Conservation (phyloP, 805 yeast species). For the Saccharomyces mikatae region DNA sequence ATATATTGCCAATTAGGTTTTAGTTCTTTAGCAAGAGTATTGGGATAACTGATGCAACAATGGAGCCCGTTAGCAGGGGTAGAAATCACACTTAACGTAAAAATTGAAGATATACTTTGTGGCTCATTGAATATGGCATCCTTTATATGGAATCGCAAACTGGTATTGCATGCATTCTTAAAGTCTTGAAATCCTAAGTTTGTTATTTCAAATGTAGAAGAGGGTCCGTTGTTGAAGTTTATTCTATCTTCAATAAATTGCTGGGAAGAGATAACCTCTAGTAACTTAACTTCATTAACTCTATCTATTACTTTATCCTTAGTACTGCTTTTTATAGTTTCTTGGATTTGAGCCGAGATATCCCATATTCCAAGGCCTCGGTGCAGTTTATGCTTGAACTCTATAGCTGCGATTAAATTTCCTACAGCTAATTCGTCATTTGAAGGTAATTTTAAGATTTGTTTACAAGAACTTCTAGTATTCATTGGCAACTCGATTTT, state of each 20-base stretch:
- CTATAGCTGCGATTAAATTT: slow-evolving; percentile 17
- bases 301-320: slow-evolving; percentile 6
- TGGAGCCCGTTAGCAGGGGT: slow-evolving; percentile 22
- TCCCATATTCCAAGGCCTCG: slow-evolving; percentile 10
- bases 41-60: slow-evolving; percentile 19
- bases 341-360: slow-evolving; percentile 10
- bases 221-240: slow-evolving; percentile 11
- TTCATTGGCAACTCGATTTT: slow-evolving; percentile 9
- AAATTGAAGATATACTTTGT: slow-evolving; percentile 19
- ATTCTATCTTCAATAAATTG: slow-evolving; percentile 14
- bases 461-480: neutral
- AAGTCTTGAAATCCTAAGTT: slow-evolving; percentile 23
- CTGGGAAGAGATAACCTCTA: slow-evolving; percentile 16
- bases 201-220: slow-evolving; percentile 25
- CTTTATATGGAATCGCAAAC: slow-evolving; percentile 9
- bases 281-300: slow-evolving; percentile 15
- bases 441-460: neutral
- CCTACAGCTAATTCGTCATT: slow-evolving; percentile 14
- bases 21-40: slow-evolving; percentile 3
- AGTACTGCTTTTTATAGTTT: slow-evolving; percentile 1
- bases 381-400: slow-evolving; percentile 4
- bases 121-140: slow-evolving; percentile 25
- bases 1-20: slow-evolving; percentile 5
- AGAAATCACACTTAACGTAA: slow-evolving; percentile 17
- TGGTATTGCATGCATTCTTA: neutral